Conservation (phyloP, 768 basidiomycete species). For the Phlebiopsis flavidoalba region DNA sequence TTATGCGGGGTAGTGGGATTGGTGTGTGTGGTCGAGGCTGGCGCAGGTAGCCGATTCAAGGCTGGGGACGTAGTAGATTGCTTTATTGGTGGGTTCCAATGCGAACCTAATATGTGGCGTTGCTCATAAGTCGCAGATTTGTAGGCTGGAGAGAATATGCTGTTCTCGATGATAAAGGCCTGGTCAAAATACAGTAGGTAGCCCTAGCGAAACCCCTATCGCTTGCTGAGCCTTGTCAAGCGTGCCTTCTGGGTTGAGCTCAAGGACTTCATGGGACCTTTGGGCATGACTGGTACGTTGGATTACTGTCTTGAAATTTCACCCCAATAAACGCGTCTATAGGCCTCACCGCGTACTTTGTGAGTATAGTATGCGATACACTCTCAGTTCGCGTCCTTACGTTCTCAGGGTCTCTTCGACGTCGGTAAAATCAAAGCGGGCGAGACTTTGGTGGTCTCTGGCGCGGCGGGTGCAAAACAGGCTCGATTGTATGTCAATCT, state of each 20-base stretch:
- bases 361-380: slow-evolving; percentile 28
- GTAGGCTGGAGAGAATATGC: slow-evolving; percentile 79
- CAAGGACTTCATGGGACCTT: slow-evolving; percentile 76
- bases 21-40: slow-evolving; percentile 61
- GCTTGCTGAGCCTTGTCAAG: slow-evolving; percentile 25
- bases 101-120: neutral
- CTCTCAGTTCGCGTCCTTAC: neutral
- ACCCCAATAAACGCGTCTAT: neutral
- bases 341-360: slow-evolving; percentile 91
- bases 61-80: slow-evolving; percentile 71
- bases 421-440: slow-evolving; percentile 77
- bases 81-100: slow-evolving; percentile 44
- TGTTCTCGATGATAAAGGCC: slow-evolving; percentile 47
- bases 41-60: slow-evolving; percentile 46
- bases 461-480: slow-evolving; percentile 90
- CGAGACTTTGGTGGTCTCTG: slow-evolving; percentile 82
- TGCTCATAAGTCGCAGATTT: neutral
- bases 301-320: neutral
- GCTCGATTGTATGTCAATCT: slow-evolving; percentile 81
- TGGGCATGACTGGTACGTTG: slow-evolving; percentile 68
- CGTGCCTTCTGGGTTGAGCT: slow-evolving; percentile 48
- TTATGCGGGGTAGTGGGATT: slow-evolving; percentile 66
- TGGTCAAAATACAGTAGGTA: slow-evolving; percentile 53
- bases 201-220: neutral
- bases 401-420: slow-evolving; percentile 68